These are phyloP conservation scores for Rubroboletus satanas DNA, from an alignment of 768 basidiomycete species.

Conservation along the genomic window DNA sequence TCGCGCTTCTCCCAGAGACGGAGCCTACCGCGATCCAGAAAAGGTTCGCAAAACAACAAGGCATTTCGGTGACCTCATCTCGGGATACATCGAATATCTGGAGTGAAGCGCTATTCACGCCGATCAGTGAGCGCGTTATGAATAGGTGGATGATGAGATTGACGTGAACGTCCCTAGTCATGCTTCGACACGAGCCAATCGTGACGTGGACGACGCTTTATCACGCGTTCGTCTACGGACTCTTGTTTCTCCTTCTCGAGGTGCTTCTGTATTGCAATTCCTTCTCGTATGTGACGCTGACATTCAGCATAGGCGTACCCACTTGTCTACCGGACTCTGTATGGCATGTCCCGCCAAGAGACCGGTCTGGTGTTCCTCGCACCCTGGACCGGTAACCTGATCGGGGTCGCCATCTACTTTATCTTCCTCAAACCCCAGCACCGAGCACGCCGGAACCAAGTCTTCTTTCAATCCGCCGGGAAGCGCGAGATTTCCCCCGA, in stretches of 20 bases:
- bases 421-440: constrained; percentile 21
- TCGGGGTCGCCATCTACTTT: constrained; percentile 27
- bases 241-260: constrained; percentile 30
- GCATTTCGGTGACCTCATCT: background rate
- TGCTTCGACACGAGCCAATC: constrained; percentile 26
- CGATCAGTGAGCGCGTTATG: constrained; percentile 21
- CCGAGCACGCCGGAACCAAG: constrained; percentile 13
- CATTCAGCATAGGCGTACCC: constrained; percentile 18
- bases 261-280: background rate
- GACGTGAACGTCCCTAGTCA: constrained; percentile 12
- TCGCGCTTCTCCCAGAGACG: constrained; percentile 24
- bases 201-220: constrained; percentile 27
- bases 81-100: constrained; percentile 11
- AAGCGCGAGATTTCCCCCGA: constrained; percentile 24
- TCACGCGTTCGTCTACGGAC: constrained; percentile 28
- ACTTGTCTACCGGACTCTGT: constrained; percentile 16
- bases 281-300: background rate
- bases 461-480: constrained; percentile 19
- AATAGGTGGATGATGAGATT: background rate
- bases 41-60: constrained; percentile 14
- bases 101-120: constrained; percentile 22
- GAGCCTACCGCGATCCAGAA: constrained; percentile 20
- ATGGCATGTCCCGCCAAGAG: constrained; percentile 25
- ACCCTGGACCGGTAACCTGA: constrained; percentile 24
- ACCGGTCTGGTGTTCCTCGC: constrained; percentile 23